These are phyloP conservation scores for Setomelanomma holmii DNA, from an alignment of 2,329 filamentous ascomycete genomes.

Conservation along the genomic window DNA sequence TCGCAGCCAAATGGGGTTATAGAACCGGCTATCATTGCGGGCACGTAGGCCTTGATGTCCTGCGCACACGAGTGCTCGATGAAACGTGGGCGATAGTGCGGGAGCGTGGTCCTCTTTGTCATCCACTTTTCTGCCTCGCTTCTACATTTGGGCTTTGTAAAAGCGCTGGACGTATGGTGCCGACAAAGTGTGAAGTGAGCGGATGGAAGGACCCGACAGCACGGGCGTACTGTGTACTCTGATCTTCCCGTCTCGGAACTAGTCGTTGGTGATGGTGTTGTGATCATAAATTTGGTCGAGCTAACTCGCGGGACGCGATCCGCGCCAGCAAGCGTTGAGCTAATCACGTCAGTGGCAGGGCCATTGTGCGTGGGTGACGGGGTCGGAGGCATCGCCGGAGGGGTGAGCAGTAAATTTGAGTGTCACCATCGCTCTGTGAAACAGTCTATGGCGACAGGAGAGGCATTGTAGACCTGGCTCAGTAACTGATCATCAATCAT, in stretches of 20 bases:
- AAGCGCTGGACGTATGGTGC: neutral
- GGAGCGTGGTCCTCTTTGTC: neutral
- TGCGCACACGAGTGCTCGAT: neutral
- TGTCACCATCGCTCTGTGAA: neutral
- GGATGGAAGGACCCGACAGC: neutral
- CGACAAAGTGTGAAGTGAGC: neutral
- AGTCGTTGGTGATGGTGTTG: neutral
- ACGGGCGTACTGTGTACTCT: neutral
- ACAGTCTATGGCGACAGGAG: constrained; percentile 13
- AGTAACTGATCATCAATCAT: neutral
- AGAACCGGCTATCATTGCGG: constrained; percentile 6
- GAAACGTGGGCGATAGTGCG: constrained; percentile 1
- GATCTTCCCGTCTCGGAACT: neutral
- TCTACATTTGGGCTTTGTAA: neutral
- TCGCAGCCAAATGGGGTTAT: constrained; percentile 12
- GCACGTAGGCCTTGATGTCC: constrained; percentile 7
- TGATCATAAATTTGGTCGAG: neutral
- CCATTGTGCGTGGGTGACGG: constrained; percentile 8
- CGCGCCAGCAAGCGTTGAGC: constrained; percentile 10
- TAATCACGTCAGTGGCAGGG: constrained; percentile 12
- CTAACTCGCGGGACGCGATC: constrained; percentile 11
- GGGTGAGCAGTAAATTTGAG: constrained; percentile 8
- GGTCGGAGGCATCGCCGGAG: constrained; percentile 29
- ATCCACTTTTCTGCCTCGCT: neutral
- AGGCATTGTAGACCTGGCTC: constrained; percentile 1